Percentiles rank a stretch among this genome's conserved stretches.
phyloP scores from a whole-genome alignment of 345 rosid genomes.

The Erysimum cheiranthoides region DNA sequence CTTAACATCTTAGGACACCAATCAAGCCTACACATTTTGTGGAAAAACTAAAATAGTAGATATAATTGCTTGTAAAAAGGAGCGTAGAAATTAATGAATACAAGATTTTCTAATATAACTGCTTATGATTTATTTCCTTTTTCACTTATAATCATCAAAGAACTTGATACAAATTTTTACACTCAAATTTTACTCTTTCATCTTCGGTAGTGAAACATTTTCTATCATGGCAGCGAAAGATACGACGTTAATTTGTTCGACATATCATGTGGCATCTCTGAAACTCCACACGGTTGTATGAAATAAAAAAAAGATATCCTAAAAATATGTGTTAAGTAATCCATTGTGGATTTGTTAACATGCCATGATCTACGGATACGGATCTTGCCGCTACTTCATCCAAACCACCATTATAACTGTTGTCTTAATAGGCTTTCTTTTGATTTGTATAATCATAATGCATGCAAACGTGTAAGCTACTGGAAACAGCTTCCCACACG shows the following conservation, averaged over 20 bases:
- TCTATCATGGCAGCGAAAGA: too few species aligned
- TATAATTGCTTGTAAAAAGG: neutral
- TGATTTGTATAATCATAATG: conserved; percentile 11
- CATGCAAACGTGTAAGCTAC: conserved; percentile 32
- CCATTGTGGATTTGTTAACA: conserved; percentile 4
- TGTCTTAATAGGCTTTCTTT: conserved; percentile 5
- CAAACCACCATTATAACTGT: conserved; percentile 9
- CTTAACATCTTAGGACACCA: conserved; percentile 42
- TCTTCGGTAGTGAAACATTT: neutral
- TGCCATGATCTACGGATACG: conserved; percentile 20
- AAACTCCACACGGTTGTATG: neutral
- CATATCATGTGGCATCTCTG: conserved; percentile 25
- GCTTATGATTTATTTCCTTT: conserved; percentile 2
- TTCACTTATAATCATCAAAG: conserved; percentile 1
- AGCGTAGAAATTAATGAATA: neutral
- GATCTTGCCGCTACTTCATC: conserved; percentile 29
- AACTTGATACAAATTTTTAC: neutral
- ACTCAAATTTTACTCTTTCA: neutral
- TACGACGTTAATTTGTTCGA: neutral
- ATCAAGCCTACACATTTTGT: conserved; percentile 16
- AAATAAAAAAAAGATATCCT: neutral
- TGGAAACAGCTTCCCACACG: conserved; percentile 31
- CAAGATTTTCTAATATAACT: neutral
- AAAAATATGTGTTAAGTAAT: neutral
- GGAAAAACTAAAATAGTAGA: neutral